Evolutionary conservation across 768 basidiomycete genomes (phyloP).

Genomic region (Tulasnella sp.): DNA sequence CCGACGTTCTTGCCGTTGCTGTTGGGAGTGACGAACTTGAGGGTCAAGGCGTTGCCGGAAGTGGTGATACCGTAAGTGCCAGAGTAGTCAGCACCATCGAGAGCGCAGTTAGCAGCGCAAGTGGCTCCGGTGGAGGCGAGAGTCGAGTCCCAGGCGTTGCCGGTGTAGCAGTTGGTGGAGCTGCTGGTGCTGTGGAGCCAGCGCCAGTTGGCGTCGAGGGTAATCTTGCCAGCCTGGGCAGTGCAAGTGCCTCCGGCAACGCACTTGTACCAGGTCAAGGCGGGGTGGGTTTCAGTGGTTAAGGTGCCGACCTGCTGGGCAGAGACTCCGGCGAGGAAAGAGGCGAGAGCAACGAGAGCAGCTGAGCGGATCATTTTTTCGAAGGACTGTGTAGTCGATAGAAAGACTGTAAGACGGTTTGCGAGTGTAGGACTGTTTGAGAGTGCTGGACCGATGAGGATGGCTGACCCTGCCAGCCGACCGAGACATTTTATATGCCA

Average conservation of each 20-base stretch:
- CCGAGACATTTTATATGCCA: not conserved
- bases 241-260: conserved; percentile 31
- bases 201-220: conserved; percentile 26
- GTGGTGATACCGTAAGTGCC: conserved; percentile 54
- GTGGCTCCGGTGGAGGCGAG: not conserved
- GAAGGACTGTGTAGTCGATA: conserved; percentile 3
- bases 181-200: conserved; percentile 18
- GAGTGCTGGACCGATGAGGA: conserved; percentile 5
- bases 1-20: conserved; percentile 37
- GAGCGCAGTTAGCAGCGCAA: conserved; percentile 22
- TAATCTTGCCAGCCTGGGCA: conserved; percentile 6
- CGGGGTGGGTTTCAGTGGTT: conserved; percentile 48
- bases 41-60: conserved; percentile 34
- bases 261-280: conserved; percentile 47
- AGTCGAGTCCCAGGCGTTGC: conserved; percentile 13
- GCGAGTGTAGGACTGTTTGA: not conserved
- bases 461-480: not conserved
- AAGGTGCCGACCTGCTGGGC: conserved; percentile 52
- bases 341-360: conserved; percentile 18
- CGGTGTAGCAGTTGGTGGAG: conserved; percentile 25
- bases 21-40: conserved; percentile 38
- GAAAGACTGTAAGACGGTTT: not conserved
- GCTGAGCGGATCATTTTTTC: not conserved
- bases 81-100: conserved; percentile 41
- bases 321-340: conserved; percentile 42